Evolutionary conservation across 208 protist species (phyloP), one percentile per base, ranked within the genome.

Genomic region (Trypanosoma lewisi): DNA sequence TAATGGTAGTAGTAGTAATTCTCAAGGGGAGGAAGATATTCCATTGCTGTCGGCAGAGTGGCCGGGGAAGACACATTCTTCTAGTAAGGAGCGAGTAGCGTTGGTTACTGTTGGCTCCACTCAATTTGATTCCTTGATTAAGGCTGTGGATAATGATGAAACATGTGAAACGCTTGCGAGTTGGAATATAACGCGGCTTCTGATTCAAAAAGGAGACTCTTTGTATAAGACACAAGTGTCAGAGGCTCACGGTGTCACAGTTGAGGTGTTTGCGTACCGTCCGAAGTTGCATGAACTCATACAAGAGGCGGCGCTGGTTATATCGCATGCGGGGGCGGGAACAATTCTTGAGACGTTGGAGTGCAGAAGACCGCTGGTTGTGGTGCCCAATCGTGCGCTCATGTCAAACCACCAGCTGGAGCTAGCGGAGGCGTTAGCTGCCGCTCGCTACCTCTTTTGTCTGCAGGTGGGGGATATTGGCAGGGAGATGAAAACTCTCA

Each of bases 71-170:
- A 17, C 63, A 17, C 16, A 47, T n/a, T 16, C 37, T 14, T 37
- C 7, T 28, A 44, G 25, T 16, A 37, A 6, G 7, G 67, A 56
- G 16, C 21, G 9, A 5, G 28, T 73, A 1, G 91, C 88, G 25
- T 51, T 97, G 11, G 87, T 96, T 44, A 97, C 89, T 44, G 93
- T 97, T 16, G 93, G 93, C 19, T 94, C 88, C 9, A 97, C 93
- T 2, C 67, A 80, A 63, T 96, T 93, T 54, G 73, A 88, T 39
- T 56, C 72, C 6, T 62, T 97, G 2, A 75, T 97, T 28, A 41
- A 71, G 12, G 75, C 68, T 25, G 39, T 83, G 37, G 75, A 85
- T 58, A 63, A 62, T 44, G 62, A 76, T 2, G 58, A 55, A 31
- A 70, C 85, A 23, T 85, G 67, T 28, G 49, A 52, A 21, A 49